These are phyloP conservation scores for Quercus tomentella DNA, from an alignment of 331 rosid species.

Conservation along the genomic window DNA sequence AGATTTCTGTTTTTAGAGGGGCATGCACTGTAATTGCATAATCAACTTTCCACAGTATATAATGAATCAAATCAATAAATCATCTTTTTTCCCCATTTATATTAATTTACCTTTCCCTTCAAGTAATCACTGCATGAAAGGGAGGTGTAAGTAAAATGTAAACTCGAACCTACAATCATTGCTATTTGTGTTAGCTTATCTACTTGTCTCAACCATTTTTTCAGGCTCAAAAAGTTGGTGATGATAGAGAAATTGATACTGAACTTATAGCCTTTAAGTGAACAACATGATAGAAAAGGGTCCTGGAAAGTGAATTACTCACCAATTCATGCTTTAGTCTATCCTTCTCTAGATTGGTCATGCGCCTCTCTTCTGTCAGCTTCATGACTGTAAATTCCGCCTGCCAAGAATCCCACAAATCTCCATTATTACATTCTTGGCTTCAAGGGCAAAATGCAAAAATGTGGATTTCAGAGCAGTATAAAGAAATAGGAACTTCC, in stretches of 20 bases:
- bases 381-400: conserved; percentile 57
- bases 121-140: background rate
- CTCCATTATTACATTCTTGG: conserved; percentile 11
- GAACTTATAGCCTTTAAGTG: background rate
- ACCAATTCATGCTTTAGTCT: conserved; percentile 73
- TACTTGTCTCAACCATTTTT: background rate
- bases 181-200: background rate
- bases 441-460: background rate
- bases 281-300: background rate
- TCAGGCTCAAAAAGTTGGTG: background rate
- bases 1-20: background rate
- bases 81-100: background rate
- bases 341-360: conserved; percentile 44
- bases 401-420: conserved; percentile 38
- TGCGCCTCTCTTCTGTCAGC: conserved; percentile 58
- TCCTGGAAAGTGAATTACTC: background rate
- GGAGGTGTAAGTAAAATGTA: background rate
- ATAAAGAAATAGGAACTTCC: background rate
- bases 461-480: background rate
- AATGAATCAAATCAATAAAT: background rate
- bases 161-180: conserved; percentile 1
- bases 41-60: background rate
- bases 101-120: background rate
- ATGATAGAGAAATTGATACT: background rate
- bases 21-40: background rate